Evolutionary conservation across 148 eudicot species (phyloP).

Genomic region (Diospyros kaki): DNA sequence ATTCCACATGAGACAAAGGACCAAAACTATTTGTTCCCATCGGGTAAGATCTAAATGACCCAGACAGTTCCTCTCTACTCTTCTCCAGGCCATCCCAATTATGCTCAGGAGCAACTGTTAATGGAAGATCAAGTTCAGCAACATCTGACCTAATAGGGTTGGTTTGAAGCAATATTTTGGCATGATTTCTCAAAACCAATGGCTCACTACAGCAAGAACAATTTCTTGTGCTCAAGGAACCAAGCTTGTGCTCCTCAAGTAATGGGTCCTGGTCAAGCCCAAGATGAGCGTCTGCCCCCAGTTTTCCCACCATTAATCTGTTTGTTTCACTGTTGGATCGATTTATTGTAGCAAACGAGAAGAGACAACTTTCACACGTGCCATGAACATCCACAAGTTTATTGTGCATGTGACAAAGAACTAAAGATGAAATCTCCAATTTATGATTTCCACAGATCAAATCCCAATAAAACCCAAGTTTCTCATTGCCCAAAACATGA

Average conservation of each 20-base stretch:
- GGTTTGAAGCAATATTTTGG: slow-evolving; percentile 30
- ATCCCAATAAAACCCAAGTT: slow-evolving; percentile 61
- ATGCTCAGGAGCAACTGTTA: slow-evolving; percentile 19
- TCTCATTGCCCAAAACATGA: slow-evolving; percentile 58
- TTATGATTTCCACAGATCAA: slow-evolving; percentile 73
- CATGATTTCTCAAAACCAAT: slow-evolving; percentile 39
- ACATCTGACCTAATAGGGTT: slow-evolving; percentile 32
- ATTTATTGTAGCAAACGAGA: slow-evolving; percentile 74
- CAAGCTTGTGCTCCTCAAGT: slow-evolving; percentile 25
- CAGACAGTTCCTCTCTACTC: slow-evolving; percentile 20
- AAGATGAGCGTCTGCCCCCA: slow-evolving; percentile 50
- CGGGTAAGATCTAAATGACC: slow-evolving; percentile 15
- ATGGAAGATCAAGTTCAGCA: slow-evolving; percentile 30
- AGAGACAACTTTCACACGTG: slow-evolving; percentile 81
- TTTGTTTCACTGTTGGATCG: slow-evolving; percentile 74
- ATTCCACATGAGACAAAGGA: slow-evolving; percentile 43
- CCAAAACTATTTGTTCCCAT: slow-evolving; percentile 23
- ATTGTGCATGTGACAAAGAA: slow-evolving; percentile 60
- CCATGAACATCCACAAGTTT: slow-evolving; percentile 77
- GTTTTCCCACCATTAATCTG: slow-evolving; percentile 66
- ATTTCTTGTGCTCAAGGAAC: slow-evolving; percentile 27
- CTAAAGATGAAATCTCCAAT: slow-evolving; percentile 67
- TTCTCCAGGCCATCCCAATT: slow-evolving; percentile 28
- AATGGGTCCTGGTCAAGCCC: slow-evolving; percentile 29
- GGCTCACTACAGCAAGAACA: slow-evolving; percentile 74